Percentiles rank a stretch among this genome's conserved stretches.
Conservation (phyloP, 139 green algal genomes). For the Chlorella ohadii region DNA sequence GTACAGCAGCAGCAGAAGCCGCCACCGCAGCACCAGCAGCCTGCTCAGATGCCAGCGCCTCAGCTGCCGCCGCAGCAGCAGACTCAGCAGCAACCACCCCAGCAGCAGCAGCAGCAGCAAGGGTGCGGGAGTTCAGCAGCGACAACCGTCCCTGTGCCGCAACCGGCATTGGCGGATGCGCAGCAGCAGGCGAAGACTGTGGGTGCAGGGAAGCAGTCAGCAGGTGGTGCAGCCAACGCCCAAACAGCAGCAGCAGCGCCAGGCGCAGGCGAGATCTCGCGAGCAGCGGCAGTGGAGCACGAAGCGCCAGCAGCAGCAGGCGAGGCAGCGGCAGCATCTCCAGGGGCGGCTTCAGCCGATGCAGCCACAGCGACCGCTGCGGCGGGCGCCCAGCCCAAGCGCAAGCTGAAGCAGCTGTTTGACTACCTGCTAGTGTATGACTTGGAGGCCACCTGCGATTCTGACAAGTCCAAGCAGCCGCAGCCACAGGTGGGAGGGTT, state of each 20-base stretch:
- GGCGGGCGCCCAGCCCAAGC: neutral
- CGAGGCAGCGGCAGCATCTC: neutral
- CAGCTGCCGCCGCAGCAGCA: neutral
- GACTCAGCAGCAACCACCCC: neutral
- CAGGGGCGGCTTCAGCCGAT: neutral
- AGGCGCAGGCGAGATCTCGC: neutral
- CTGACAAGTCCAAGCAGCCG: conserved; percentile 5
- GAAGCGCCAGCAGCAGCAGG: neutral
- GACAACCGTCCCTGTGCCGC: neutral
- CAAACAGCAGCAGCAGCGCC: neutral
- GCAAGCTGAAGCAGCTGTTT: conserved; percentile 40
- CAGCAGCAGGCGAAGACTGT: neutral
- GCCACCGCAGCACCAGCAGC: neutral
- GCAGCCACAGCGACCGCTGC: neutral
- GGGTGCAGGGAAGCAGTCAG: neutral
- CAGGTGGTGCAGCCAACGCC: neutral
- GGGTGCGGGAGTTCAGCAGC: neutral
- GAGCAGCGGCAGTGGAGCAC: neutral
- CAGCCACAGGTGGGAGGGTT: conserved; percentile 24
- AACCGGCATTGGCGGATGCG: neutral
- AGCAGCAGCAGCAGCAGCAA: conserved; percentile 9
- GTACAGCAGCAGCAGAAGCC: neutral
- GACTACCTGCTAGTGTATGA: conserved; percentile 55
- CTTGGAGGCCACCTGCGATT: conserved; percentile 68
- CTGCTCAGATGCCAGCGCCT: neutral